Evolutionary conservation across 1,139 yeast genomes (phyloP).

Genomic region (Protomyces macrosporus): DNA sequence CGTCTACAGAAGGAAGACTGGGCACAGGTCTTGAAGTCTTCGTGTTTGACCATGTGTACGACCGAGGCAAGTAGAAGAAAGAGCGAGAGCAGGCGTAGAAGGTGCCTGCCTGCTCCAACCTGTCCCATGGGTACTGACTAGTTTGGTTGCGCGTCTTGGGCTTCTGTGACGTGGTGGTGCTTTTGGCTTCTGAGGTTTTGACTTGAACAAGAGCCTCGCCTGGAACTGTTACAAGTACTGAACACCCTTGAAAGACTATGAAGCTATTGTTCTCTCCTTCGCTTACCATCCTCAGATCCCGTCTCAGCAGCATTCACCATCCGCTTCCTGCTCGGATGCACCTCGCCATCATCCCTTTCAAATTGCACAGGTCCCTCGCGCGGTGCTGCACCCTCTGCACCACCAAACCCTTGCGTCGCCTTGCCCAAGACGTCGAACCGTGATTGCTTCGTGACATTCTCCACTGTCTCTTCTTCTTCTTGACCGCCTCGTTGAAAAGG

Average conservation of each 20-base stretch:
- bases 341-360: constrained; percentile 42
- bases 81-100: not conserved
- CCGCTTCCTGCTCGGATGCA: not conserved
- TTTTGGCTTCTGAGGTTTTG: too few species aligned
- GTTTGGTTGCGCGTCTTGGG: too few species aligned
- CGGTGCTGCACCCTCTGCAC: constrained; percentile 32
- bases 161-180: too few species aligned
- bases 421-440: constrained; percentile 40
- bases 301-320: not conserved
- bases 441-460: constrained; percentile 38
- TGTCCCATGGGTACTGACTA: not conserved
- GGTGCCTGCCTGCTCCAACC: not conserved
- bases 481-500: constrained; percentile 36
- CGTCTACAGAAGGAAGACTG: constrained; percentile 83
- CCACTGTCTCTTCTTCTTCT: constrained; percentile 38
- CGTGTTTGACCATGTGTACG: constrained; percentile 53
- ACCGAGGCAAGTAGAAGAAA: constrained; percentile 2
- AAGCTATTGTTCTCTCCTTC: not conserved
- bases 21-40: constrained; percentile 71
- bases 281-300: not conserved
- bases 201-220: too few species aligned
- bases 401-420: constrained; percentile 35
- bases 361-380: constrained; percentile 51
- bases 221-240: too few species aligned
- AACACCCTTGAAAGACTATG: too few species aligned